Base-by-base conservation (phyloP, 805 yeast genomes). In the Candida insectorum region DNA sequence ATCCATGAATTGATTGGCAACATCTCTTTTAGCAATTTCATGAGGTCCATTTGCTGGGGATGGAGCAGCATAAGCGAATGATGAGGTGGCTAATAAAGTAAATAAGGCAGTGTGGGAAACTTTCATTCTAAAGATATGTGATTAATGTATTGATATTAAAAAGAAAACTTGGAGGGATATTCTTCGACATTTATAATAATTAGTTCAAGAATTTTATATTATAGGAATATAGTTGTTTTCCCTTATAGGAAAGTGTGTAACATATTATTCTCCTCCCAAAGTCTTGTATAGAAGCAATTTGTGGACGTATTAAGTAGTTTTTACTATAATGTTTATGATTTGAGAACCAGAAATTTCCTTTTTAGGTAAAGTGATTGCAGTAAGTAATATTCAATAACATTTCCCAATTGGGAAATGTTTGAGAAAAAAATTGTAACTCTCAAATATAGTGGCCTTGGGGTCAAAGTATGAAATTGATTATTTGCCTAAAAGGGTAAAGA, bases 51-150 rank as follows among this genome's bases (percentile, higher is more conserved):
- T 16, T 12, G 44, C 37, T 30, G 48, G 37, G 32, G 51, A 31
- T 44, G 60, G 62, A 19, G 69, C 65, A 34, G 71, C 65, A 30
- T 49, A 43, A 21, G 59, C 70, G 29, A 58, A 43, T 19, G 67
- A 52, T 24, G 62, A 39, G 22, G 71, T 28, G 35, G 66, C 69
- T 47, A 63, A 56, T 41, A 65, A 48, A 36, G 71, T 69, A 40
- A 63, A 48, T 33, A 58, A 50, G 30, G 71, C 55, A 29, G 71
- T 48, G 28, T 62, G 52, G 24, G 71, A 49, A 26, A 65, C 58
- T 56, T 64, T 66, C 73, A 66, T 66, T 47, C 16, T 22, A 15
- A n/a, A 16, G 5, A 5, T 14, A 14, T 5, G 10, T 20, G 26
- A 6, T 31, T n/a, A 13, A 17, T 31, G 18, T 12, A 25, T 24